A percentile compares a stretch with the other conserved stretches of the same genome.
Evolutionary conservation across 345 rosid genomes (phyloP).

Genomic region (Lenwebbia sp.): DNA sequence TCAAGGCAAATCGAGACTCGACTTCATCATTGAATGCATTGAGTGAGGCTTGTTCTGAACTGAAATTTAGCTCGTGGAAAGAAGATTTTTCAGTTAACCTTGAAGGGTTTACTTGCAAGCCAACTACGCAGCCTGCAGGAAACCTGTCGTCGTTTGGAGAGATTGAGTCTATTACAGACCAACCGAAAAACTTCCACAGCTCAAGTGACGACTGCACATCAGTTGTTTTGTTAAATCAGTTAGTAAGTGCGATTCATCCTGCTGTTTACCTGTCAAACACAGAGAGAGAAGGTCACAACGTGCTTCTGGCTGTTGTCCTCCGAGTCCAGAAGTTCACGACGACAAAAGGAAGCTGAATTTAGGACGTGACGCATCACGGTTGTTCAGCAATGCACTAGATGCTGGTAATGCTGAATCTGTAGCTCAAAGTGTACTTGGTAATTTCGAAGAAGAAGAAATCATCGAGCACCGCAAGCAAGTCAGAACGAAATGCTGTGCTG

Average conservation of each 20-base stretch:
- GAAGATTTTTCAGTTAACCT: background rate
- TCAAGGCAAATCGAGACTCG: background rate
- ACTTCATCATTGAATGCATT: background rate
- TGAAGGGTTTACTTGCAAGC: background rate
- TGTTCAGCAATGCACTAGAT: background rate
- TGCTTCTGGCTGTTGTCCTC: background rate
- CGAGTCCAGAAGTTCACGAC: background rate
- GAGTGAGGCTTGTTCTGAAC: background rate
- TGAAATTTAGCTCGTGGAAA: background rate
- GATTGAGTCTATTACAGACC: background rate
- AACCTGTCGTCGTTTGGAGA: background rate
- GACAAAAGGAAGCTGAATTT: background rate
- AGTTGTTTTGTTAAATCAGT: background rate
- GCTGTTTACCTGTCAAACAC: background rate
- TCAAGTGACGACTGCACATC: background rate
- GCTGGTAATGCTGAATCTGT: background rate
- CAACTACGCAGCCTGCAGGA: background rate
- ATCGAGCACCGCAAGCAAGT: background rate
- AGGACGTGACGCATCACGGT: background rate
- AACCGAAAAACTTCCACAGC: background rate
- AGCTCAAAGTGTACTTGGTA: background rate
- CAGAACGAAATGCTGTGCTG: background rate
- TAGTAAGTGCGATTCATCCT: background rate
- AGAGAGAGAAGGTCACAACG: background rate
- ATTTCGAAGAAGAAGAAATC: background rate